These are phyloP conservation scores for Ustilago crameri DNA, from an alignment of 1,284 basidiomycete genomes.

Conservation along the genomic window DNA sequence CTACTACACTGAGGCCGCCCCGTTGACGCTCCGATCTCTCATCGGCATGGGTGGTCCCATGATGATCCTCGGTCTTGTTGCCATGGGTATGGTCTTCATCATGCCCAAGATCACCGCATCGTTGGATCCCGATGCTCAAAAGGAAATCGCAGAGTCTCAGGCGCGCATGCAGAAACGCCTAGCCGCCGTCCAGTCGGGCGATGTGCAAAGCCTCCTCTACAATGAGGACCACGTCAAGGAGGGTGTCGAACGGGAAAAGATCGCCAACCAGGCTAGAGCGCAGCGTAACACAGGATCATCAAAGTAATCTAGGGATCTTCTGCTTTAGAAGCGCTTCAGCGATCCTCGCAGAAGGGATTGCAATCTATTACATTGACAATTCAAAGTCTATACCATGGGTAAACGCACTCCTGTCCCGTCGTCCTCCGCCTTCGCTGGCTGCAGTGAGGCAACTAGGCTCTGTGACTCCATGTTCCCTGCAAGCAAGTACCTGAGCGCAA, in stretches of 20 bases:
- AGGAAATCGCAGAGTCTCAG: conserved; percentile 47
- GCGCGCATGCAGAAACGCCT: conserved; percentile 50
- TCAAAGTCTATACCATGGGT: conserved; percentile 23
- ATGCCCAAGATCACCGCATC: conserved; percentile 40
- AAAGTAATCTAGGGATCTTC: conserved; percentile 6
- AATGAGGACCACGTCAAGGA: conserved; percentile 36
- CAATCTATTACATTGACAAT: not conserved
- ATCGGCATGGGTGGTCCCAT: conserved; percentile 48
- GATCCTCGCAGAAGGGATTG: not conserved
- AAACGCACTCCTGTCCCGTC: conserved; percentile 8
- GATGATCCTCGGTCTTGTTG: conserved; percentile 42
- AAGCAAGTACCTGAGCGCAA: conserved; percentile 60
- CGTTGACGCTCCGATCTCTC: conserved; percentile 37
- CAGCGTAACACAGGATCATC: conserved; percentile 25
- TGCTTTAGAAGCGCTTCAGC: not conserved
- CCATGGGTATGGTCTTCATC: conserved; percentile 44
- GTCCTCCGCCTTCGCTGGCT: conserved; percentile 25
- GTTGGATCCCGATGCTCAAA: conserved; percentile 50
- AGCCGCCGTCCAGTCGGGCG: conserved; percentile 48
- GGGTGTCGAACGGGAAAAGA: conserved; percentile 18
- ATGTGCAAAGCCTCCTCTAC: conserved; percentile 43
- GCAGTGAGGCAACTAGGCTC: conserved; percentile 42
- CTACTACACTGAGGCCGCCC: conserved; percentile 43
- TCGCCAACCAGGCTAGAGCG: conserved; percentile 15
- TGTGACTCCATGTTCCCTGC: conserved; percentile 57